Conservation (phyloP, 257 asterid genomes). For the Petunia secreta region DNA sequence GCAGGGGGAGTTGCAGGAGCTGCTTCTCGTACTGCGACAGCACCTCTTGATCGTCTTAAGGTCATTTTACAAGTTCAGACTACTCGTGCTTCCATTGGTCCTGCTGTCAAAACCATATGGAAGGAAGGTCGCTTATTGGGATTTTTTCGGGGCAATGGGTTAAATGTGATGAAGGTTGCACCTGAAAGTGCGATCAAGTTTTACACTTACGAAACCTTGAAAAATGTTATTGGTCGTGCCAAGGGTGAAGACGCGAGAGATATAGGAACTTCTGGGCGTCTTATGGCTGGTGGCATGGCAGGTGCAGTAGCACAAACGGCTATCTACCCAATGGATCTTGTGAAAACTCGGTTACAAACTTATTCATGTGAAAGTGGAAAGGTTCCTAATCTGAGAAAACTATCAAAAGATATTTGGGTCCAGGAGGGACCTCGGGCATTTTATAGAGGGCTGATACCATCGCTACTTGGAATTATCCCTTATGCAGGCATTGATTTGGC, state of each 20-base stretch:
- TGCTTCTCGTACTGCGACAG: constrained; percentile 95
- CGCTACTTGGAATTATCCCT: constrained; percentile 95
- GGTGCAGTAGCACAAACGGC: constrained; percentile 99
- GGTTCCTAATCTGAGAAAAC: constrained; percentile 65
- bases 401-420: constrained; percentile 81
- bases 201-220: constrained; percentile 78
- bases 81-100: constrained; percentile 57
- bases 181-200: constrained; percentile 99
- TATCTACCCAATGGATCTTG: constrained; percentile 98
- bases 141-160: constrained; percentile 91
- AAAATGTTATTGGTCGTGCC: constrained; percentile 58
- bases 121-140: constrained; percentile 73
- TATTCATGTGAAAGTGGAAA: constrained; percentile 64
- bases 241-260: constrained; percentile 50
- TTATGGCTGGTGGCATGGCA: constrained; percentile 91
- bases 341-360: constrained; percentile 92
- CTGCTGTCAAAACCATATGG: constrained; percentile 80
- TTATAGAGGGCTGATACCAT: constrained; percentile 88
- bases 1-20: constrained; percentile 99
- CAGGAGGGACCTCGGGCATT: constrained; percentile 96
- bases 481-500: constrained; percentile 96
- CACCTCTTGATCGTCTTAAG: constrained; percentile 96
- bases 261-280: constrained; percentile 77
- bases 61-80: constrained; percentile 94
- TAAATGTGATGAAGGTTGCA: constrained; percentile 91